These are phyloP conservation scores for Atkinsonella hypoxylon DNA, from an alignment of 2,329 filamentous ascomycete genomes.

Conservation along the genomic window DNA sequence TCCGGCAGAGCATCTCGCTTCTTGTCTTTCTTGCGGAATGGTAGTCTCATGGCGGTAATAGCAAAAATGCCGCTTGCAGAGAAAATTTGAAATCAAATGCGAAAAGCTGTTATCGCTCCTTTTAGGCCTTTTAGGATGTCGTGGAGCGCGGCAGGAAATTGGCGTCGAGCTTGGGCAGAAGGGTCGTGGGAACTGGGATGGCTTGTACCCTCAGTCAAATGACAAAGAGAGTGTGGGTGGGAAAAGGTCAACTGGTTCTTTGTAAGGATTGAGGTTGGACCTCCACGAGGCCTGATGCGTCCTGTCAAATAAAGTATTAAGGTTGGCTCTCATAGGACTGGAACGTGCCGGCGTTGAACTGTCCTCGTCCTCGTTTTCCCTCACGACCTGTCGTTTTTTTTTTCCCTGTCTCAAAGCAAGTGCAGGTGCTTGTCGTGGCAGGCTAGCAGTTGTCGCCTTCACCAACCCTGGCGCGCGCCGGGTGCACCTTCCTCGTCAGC, in stretches of 20 bases:
- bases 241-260: background rate
- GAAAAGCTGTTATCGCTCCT: background rate
- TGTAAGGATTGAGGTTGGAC: background rate
- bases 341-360: background rate
- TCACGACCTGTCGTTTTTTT: background rate
- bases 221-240: background rate
- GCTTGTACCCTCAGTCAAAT: background rate
- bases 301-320: background rate
- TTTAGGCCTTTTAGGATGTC: background rate
- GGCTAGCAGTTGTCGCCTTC: background rate
- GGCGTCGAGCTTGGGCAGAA: background rate
- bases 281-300: background rate
- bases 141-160: background rate
- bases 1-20: slow-evolving; percentile 17
- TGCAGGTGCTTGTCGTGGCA: background rate
- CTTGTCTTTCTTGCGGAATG: slow-evolving; percentile 26
- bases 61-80: background rate
- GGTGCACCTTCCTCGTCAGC: background rate
- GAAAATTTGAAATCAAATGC: background rate
- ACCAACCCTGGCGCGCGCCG: background rate
- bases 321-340: too few relatives aligned
- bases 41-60: slow-evolving; percentile 20
- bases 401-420: background rate
- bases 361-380: background rate
- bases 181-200: background rate